phyloP scores from a whole-genome alignment of 331 rosid species.

The Stylosanthes scabra region DNA sequence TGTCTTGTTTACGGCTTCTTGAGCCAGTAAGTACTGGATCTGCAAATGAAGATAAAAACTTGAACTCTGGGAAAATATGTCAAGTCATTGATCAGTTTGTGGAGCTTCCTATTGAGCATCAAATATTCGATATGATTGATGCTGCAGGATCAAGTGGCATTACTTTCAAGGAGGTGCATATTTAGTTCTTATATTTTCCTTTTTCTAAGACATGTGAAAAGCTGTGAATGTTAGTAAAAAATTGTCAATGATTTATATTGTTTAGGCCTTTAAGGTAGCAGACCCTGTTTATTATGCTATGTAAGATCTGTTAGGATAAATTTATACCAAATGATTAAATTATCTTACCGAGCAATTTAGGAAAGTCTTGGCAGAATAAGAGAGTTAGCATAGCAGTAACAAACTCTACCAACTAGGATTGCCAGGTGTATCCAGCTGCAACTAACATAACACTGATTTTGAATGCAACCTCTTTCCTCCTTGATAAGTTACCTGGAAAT shows the following conservation, averaged over 20 bases:
- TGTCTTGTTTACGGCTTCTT: conserved; percentile 71
- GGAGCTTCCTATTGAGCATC: conserved; percentile 87
- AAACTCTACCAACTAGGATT: too few relatives aligned
- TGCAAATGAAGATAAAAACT: conserved; percentile 56
- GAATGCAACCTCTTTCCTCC: too few relatives aligned
- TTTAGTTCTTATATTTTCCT: conserved; percentile 36
- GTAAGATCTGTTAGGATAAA: not conserved
- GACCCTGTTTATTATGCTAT: not conserved
- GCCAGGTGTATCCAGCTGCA: too few relatives aligned
- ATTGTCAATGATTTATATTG: conserved; percentile 14
- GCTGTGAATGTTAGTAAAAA: conserved; percentile 12
- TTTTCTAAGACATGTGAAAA: conserved; percentile 36
- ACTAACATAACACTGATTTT: too few relatives aligned
- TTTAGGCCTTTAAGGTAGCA: conserved; percentile 8
- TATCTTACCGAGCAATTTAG: too few relatives aligned
- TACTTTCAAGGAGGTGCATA: conserved; percentile 59
- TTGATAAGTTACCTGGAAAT: too few relatives aligned
- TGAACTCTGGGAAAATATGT: conserved; percentile 58
- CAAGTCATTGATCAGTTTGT: conserved; percentile 72
- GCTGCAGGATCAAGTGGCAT: conserved; percentile 81
- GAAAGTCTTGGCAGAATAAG: too few relatives aligned
- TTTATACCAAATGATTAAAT: not conserved
- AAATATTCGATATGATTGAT: conserved; percentile 82
- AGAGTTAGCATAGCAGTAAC: too few relatives aligned
- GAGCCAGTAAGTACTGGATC: conserved; percentile 51